Conservation (phyloP, 495 filamentous ascomycete species). For the Talaromyces trachyspermus region DNA sequence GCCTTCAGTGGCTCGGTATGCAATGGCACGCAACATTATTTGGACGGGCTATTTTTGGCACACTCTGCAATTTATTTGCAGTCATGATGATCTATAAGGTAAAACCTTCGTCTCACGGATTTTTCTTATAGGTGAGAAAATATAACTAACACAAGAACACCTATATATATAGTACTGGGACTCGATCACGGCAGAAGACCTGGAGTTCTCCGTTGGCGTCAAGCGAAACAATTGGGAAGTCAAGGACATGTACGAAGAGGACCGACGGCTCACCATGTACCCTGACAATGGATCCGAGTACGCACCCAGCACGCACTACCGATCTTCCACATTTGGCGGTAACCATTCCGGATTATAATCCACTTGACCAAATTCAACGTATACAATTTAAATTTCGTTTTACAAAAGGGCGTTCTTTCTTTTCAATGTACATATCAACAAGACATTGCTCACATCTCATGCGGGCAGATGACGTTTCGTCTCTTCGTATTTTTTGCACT, state of each 20-base stretch:
- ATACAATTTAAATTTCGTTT: background rate
- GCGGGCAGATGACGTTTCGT: too few relatives aligned
- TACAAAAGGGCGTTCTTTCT: background rate
- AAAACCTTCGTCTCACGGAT: conserved; percentile 16
- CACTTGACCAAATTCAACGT: background rate
- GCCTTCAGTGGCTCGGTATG: conserved; percentile 83
- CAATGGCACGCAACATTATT: conserved; percentile 77
- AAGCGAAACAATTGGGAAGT: conserved; percentile 98
- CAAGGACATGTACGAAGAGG: conserved; percentile 89
- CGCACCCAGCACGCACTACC: conserved; percentile 50
- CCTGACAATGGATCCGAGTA: conserved; percentile 58
- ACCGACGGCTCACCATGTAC: conserved; percentile 71
- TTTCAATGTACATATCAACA: background rate
- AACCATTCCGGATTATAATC: conserved; percentile 1
- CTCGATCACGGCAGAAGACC: conserved; percentile 95
- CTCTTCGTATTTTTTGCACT: too few relatives aligned
- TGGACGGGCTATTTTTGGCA: conserved; percentile 93
- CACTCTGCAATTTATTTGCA: conserved; percentile 84
- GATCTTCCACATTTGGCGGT: conserved; percentile 21
- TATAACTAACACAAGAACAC: too few relatives aligned
- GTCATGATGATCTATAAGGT: conserved; percentile 99
- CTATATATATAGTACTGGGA: conserved; percentile 98
- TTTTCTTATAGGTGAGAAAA: conserved; percentile 9
- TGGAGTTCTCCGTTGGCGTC: conserved; percentile 94
- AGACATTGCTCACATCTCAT: background rate